These are phyloP conservation scores for Candida schatavii DNA, from an alignment of 805 yeast species.

Conservation along the genomic window DNA sequence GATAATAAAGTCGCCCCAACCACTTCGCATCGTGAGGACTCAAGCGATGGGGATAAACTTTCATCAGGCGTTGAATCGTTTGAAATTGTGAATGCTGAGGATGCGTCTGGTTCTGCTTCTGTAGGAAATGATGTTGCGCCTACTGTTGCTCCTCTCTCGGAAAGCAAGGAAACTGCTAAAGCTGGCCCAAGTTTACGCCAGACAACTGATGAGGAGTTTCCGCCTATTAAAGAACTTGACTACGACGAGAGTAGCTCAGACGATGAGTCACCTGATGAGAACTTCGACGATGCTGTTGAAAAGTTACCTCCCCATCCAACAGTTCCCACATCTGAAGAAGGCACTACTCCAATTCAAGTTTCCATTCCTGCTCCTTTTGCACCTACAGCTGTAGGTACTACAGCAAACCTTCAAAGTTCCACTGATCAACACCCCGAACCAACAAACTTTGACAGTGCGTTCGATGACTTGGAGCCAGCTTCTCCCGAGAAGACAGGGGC, in stretches of 20 bases:
- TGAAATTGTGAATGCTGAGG: conserved; percentile 54
- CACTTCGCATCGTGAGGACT: conserved; percentile 16
- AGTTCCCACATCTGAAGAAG: not conserved
- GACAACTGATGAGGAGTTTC: conserved; percentile 48
- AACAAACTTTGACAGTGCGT: conserved; percentile 33
- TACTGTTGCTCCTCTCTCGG: conserved; percentile 4
- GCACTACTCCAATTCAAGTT: not conserved
- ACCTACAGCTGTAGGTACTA: too few relatives aligned
- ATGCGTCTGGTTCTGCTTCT: conserved; percentile 19
- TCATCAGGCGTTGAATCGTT: conserved; percentile 51
- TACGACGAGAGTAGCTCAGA: conserved; percentile 48
- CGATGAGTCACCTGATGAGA: conserved; percentile 33
- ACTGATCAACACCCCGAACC: conserved; percentile 7
- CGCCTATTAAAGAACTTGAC: conserved; percentile 58
- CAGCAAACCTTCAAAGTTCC: not conserved
- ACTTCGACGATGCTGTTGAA: conserved; percentile 37
- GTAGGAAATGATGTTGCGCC: conserved; percentile 12
- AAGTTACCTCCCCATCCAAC: conserved; percentile 13
- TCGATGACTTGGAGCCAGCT: conserved; percentile 39
- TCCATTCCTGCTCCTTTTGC: not conserved
- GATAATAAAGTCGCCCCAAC: conserved; percentile 6
- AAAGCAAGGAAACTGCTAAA: conserved; percentile 7
- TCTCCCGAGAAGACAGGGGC: conserved; percentile 11
- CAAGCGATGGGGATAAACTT: conserved; percentile 36
- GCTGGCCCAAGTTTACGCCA: not conserved